Percentiles rank a stretch among this genome's conserved stretches.
phyloP scores from a whole-genome alignment of 1,284 basidiomycete species.

The Moesziomyces globuligerus region DNA sequence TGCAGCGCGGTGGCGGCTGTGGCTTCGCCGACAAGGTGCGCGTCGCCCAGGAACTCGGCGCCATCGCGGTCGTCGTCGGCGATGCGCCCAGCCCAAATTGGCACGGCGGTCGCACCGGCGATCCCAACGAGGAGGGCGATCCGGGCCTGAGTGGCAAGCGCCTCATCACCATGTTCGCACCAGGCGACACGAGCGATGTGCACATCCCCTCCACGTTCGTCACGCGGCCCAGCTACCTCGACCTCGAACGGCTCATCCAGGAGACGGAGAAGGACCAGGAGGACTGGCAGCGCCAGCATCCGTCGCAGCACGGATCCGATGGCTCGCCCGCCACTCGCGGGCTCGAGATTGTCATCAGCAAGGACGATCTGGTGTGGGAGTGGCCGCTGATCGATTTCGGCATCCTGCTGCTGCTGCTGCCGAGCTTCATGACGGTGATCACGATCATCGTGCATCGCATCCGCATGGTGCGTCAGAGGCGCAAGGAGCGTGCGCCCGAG shows the following conservation, averaged over 20 bases:
- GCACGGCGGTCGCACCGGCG: slow-evolving; percentile 39
- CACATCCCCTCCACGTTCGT: slow-evolving; percentile 64
- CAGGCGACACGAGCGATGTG: slow-evolving; percentile 62
- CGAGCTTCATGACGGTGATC: slow-evolving; percentile 62
- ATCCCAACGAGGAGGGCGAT: slow-evolving; percentile 55
- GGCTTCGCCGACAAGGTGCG: slow-evolving; percentile 64
- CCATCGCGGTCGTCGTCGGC: slow-evolving; percentile 65
- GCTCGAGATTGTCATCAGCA: slow-evolving; percentile 59
- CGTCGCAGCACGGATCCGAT: slow-evolving; percentile 12
- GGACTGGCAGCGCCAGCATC: slow-evolving; percentile 31
- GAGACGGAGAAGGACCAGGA: slow-evolving; percentile 55
- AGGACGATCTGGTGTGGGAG: slow-evolving; percentile 60
- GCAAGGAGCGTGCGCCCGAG: slow-evolving; percentile 63
- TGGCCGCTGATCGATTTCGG: slow-evolving; percentile 64
- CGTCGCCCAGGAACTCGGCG: slow-evolving; percentile 61
- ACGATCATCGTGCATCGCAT: slow-evolving; percentile 62
- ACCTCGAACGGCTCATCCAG: slow-evolving; percentile 55
- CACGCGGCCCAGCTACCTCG: slow-evolving; percentile 62
- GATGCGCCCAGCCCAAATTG: slow-evolving; percentile 49
- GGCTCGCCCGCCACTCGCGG: slow-evolving; percentile 25
- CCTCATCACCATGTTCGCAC: slow-evolving; percentile 64
- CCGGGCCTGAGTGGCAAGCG: slow-evolving; percentile 50
- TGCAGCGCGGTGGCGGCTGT: slow-evolving; percentile 62
- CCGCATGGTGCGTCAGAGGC: slow-evolving; percentile 51
- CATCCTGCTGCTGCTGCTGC: slow-evolving; percentile 61